phyloP scores from a whole-genome alignment of 495 filamentous ascomycete genomes.

The Bacidia gigantensis region DNA sequence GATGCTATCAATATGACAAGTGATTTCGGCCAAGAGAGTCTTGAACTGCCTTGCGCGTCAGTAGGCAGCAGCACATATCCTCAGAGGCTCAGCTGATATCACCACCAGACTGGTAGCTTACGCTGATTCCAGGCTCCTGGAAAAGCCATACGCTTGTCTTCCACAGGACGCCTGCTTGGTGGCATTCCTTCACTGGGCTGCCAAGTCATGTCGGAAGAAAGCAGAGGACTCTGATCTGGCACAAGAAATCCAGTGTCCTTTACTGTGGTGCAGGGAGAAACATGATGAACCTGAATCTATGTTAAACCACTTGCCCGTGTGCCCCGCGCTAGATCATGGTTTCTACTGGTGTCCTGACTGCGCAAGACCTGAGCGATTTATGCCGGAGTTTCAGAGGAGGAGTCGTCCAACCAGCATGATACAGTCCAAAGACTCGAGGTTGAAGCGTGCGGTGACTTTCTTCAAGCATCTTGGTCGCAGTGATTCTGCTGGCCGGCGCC shows the following conservation, averaged over 20 bases:
- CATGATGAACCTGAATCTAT: not conserved
- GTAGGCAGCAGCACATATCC: not conserved
- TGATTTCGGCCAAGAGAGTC: not conserved
- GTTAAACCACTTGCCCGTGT: constrained; percentile 3
- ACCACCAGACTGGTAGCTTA: not conserved
- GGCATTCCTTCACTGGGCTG: constrained; percentile 9
- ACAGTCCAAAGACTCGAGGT: constrained; percentile 4
- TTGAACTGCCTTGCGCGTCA: not conserved
- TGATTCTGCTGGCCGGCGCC: not conserved
- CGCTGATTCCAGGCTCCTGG: not conserved
- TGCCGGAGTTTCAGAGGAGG: not conserved
- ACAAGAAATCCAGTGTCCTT: constrained; percentile 5
- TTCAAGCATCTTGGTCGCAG: constrained; percentile 9
- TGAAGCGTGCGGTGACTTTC: constrained; percentile 11
- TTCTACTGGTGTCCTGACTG: constrained; percentile 11
- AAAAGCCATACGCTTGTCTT: not conserved
- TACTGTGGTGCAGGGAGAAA: constrained; percentile 10
- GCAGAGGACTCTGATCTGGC: not conserved
- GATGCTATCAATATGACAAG: no score
- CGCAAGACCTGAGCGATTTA: not conserved
- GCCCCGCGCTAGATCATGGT: constrained; percentile 3
- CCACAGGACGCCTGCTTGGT: constrained; percentile 4
- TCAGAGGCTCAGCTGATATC: not conserved
- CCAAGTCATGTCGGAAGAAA: not conserved
- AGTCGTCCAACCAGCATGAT: not conserved